Conservation (phyloP, 148 eudicot genomes). For the Vaccinium myrtillus region DNA sequence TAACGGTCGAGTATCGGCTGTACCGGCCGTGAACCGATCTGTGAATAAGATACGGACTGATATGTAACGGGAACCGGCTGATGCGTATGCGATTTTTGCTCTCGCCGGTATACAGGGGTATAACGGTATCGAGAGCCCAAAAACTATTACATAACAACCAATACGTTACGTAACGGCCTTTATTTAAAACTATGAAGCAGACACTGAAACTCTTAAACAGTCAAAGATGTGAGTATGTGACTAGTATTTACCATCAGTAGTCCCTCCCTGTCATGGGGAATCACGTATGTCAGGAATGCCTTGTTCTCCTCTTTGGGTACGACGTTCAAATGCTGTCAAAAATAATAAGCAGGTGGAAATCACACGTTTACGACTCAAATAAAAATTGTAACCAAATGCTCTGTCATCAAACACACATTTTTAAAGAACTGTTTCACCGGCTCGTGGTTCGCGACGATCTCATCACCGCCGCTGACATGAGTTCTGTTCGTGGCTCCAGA, state of each 20-base stretch:
- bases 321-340: slow-evolving; percentile 61
- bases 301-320: slow-evolving; percentile 74
- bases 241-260: slow-evolving; percentile 51
- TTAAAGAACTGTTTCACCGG: slow-evolving; percentile 69
- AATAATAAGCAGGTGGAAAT: slow-evolving; percentile 11
- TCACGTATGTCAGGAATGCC: slow-evolving; percentile 65
- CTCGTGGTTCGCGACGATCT: slow-evolving; percentile 30
- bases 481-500: slow-evolving; percentile 30
- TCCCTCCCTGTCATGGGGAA: slow-evolving; percentile 71
- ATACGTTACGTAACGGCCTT: no score
- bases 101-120: no score
- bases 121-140: no score
- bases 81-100: no score
- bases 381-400: not conserved
- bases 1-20: no score
- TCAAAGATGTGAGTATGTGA: not conserved
- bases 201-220: not conserved
- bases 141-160: no score
- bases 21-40: no score
- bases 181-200: not conserved
- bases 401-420: slow-evolving; percentile 40
- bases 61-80: no score
- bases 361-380: not conserved
- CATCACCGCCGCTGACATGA: slow-evolving; percentile 27
- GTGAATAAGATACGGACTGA: no score